phyloP scores from a whole-genome alignment of 1,284 basidiomycete genomes.

The Dichomitus squalens region DNA sequence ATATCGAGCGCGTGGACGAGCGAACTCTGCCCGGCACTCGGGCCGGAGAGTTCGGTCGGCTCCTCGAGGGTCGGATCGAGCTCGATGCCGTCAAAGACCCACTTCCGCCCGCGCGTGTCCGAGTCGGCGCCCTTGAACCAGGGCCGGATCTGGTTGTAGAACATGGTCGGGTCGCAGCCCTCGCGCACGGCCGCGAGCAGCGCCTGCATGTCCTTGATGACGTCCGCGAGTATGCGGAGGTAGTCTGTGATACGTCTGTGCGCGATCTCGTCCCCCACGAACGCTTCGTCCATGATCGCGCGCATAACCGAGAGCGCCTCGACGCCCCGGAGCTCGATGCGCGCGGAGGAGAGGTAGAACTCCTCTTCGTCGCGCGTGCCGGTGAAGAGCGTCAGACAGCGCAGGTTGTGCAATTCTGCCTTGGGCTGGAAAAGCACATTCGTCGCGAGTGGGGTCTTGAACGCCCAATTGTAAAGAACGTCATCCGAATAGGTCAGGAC shows the following conservation, averaged over 20 bases:
- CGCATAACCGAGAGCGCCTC: constrained; percentile 88
- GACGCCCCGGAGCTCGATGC: constrained; percentile 93
- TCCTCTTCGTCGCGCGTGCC: constrained; percentile 84
- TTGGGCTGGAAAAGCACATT: constrained; percentile 30
- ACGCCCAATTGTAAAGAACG: constrained; percentile 90
- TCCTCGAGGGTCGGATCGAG: constrained; percentile 47
- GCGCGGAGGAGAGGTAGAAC: constrained; percentile 87
- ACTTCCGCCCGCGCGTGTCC: constrained; percentile 56
- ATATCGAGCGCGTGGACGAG: constrained; percentile 89
- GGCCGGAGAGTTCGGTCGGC: constrained; percentile 77
- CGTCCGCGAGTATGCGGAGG: constrained; percentile 63
- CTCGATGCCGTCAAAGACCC: constrained; percentile 83
- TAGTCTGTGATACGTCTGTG: constrained; percentile 74
- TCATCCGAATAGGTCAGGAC: constrained; percentile 93
- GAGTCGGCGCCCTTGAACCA: constrained; percentile 92
- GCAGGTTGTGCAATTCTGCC: constrained; percentile 55
- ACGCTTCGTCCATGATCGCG: constrained; percentile 87
- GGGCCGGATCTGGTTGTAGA: constrained; percentile 86
- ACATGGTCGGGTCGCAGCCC: constrained; percentile 78
- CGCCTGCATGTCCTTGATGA: constrained; percentile 66
- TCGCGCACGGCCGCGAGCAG: constrained; percentile 70
- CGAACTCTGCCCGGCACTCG: constrained; percentile 90
- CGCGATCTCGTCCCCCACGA: constrained; percentile 84
- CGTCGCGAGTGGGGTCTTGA: constrained; percentile 37
- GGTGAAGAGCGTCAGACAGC: constrained; percentile 77